A percentile compares a stretch with the other conserved stretches of the same genome.
phyloP scores from a whole-genome alignment of 1,284 basidiomycete species.

The Cryptococcus deneoformans region DNA sequence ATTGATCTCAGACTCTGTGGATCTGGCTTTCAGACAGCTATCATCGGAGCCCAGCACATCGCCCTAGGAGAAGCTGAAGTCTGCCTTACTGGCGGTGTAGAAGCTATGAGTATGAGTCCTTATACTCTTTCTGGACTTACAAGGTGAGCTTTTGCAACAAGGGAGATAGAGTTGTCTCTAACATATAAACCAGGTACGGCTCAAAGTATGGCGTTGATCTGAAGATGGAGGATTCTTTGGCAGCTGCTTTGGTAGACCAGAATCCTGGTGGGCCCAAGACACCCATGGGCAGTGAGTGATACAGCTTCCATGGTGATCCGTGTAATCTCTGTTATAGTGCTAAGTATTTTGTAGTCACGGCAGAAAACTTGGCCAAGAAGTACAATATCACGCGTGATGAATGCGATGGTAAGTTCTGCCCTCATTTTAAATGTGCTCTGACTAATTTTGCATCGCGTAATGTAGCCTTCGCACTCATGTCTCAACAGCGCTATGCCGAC shows the following conservation, averaged over 20 bases:
- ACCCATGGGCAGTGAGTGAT: constrained; percentile 52
- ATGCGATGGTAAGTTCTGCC: constrained; percentile 49
- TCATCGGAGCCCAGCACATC: constrained; percentile 57
- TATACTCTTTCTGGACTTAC: constrained; percentile 51
- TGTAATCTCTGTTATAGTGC: background rate
- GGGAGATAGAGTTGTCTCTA: background rate
- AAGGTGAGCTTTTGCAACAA: constrained; percentile 37
- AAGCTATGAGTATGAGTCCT: constrained; percentile 56
- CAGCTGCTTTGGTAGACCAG: constrained; percentile 55
- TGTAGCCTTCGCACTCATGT: constrained; percentile 54
- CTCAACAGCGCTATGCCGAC: constrained; percentile 56
- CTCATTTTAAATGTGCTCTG: background rate
- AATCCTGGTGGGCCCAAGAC: constrained; percentile 52
- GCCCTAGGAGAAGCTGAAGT: constrained; percentile 54
- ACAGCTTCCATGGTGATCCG: too few relatives aligned
- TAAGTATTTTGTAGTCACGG: constrained; percentile 47
- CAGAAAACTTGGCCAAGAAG: constrained; percentile 56
- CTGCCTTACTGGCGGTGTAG: constrained; percentile 56
- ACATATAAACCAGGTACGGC: constrained; percentile 27
- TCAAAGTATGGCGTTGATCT: constrained; percentile 55
- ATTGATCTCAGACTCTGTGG: constrained; percentile 53
- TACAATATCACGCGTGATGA: constrained; percentile 56
- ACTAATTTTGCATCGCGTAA: background rate
- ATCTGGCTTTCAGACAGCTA: constrained; percentile 56
- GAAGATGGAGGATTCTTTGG: constrained; percentile 57